Percentiles rank a stretch among this genome's conserved stretches.
Conservation (phyloP, 1,284 basidiomycete genomes). For the Pyrrhoderma lamaoense region DNA sequence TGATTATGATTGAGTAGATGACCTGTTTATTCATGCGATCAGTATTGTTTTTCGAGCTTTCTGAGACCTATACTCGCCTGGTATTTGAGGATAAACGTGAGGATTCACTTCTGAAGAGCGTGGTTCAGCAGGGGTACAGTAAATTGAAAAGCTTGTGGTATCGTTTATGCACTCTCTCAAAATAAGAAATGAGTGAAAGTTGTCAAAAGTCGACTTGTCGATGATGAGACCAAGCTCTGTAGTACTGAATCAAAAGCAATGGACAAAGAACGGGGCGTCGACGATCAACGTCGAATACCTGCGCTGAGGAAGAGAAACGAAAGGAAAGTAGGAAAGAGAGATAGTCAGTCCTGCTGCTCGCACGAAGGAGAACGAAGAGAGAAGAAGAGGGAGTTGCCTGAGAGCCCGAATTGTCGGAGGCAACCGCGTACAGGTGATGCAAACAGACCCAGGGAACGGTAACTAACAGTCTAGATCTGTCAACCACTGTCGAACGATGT, state of each 20-base stretch:
- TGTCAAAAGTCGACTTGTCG: too few species aligned
- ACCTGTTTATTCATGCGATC: too few species aligned
- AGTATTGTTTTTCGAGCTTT: too few species aligned
- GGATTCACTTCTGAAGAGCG: too few species aligned
- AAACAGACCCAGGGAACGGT: slow-evolving; percentile 13
- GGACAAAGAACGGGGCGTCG: background rate
- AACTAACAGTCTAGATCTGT: slow-evolving; percentile 10
- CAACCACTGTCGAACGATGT: slow-evolving; percentile 3
- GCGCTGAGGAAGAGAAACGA: slow-evolving; percentile 23
- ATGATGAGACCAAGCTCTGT: too few species aligned
- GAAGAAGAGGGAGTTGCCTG: slow-evolving; percentile 5
- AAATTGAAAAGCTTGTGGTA: background rate
- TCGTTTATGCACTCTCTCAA: slow-evolving; percentile 1
- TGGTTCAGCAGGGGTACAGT: too few species aligned
- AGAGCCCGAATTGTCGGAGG: slow-evolving; percentile 1
- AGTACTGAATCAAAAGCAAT: too few species aligned
- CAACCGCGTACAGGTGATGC: slow-evolving; percentile 10
- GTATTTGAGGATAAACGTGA: too few species aligned
- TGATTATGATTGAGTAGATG: background rate
- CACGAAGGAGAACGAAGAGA: slow-evolving; percentile 9
- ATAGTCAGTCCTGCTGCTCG: slow-evolving; percentile 17
- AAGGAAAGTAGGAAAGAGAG: slow-evolving; percentile 21
- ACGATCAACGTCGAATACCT: slow-evolving; percentile 18
- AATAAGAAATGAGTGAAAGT: too few species aligned
- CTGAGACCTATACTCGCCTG: too few species aligned